These are phyloP conservation scores for Smittium culicis DNA, from an alignment of 371 early-diverging fungal genomes.

Conservation along the genomic window DNA sequence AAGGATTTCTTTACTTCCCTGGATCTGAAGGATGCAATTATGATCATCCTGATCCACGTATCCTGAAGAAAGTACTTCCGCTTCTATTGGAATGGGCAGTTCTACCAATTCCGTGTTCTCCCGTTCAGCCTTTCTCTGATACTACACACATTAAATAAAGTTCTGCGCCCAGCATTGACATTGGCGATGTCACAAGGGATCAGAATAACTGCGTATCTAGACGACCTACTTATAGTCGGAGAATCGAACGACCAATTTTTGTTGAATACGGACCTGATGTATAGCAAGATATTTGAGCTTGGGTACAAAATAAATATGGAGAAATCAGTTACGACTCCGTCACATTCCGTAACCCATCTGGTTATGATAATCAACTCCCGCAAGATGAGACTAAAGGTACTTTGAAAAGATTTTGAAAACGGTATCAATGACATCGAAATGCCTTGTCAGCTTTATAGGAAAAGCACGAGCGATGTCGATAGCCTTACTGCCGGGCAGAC, in stretches of 20 bases:
- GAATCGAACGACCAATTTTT: conserved; percentile 8
- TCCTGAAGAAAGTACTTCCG: conserved; percentile 29
- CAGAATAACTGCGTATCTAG: conserved; percentile 28
- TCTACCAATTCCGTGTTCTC: conserved; percentile 33
- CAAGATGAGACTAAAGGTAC: conserved; percentile 4
- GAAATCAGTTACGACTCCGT: conserved; percentile 22
- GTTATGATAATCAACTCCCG: conserved; percentile 28
- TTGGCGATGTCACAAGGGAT: conserved; percentile 24
- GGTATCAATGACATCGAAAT: not conserved
- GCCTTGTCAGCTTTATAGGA: conserved; percentile 14
- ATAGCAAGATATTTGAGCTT: conserved; percentile 16
- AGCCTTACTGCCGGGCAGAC: not conserved
- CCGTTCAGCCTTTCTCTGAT: conserved; percentile 36
- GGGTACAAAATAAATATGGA: conserved; percentile 25
- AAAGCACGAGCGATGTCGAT: conserved; percentile 6
- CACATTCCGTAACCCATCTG: conserved; percentile 27
- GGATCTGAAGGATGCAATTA: conserved; percentile 30
- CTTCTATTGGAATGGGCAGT: conserved; percentile 30
- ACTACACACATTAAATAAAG: conserved; percentile 32
- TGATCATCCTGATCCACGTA: conserved; percentile 24
- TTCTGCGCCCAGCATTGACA: conserved; percentile 26
- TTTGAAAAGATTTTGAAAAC: not conserved
- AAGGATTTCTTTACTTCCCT: conserved; percentile 24
- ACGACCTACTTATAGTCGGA: conserved; percentile 25
- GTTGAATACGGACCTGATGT: conserved; percentile 17